Conservation (phyloP, 805 yeast genomes). For the Candida morakotiae region DNA sequence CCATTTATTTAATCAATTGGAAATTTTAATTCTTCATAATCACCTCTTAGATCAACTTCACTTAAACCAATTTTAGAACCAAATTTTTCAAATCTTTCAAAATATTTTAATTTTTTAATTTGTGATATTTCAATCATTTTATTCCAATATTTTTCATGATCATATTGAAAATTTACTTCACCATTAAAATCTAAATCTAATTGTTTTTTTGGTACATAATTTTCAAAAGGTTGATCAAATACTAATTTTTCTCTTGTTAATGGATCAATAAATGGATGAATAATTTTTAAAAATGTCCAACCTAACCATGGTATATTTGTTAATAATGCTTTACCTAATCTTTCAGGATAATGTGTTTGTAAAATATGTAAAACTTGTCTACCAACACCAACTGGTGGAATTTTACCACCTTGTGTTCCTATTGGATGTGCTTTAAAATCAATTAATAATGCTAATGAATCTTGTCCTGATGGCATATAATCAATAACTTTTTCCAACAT, state of each 20-base stretch:
- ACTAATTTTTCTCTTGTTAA: constrained; percentile 90
- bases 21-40: constrained; percentile 22
- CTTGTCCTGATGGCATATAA: constrained; percentile 96
- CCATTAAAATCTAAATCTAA: constrained; percentile 87
- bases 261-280: constrained; percentile 96
- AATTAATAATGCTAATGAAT: constrained; percentile 82
- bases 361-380: constrained; percentile 88
- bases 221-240: constrained; percentile 81
- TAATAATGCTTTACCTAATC: constrained; percentile 87
- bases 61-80: constrained; percentile 73
- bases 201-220: constrained; percentile 78
- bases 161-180: constrained; percentile 73
- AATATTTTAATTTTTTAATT: constrained; percentile 56
- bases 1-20: constrained; percentile 45
- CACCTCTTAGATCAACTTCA: constrained; percentile 71
- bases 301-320: constrained; percentile 94
- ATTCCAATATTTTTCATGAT: constrained; percentile 79
- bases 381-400: constrained; percentile 87
- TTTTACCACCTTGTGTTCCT: constrained; percentile 55
- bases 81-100: constrained; percentile 63
- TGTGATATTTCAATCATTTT: constrained; percentile 58
- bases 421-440: constrained; percentile 83
- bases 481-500: constrained; percentile 91
- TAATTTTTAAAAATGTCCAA: constrained; percentile 85
- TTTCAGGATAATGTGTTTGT: constrained; percentile 96